phyloP scores from a whole-genome alignment of 495 filamentous ascomycete species.

The Podospora appendiculata region DNA sequence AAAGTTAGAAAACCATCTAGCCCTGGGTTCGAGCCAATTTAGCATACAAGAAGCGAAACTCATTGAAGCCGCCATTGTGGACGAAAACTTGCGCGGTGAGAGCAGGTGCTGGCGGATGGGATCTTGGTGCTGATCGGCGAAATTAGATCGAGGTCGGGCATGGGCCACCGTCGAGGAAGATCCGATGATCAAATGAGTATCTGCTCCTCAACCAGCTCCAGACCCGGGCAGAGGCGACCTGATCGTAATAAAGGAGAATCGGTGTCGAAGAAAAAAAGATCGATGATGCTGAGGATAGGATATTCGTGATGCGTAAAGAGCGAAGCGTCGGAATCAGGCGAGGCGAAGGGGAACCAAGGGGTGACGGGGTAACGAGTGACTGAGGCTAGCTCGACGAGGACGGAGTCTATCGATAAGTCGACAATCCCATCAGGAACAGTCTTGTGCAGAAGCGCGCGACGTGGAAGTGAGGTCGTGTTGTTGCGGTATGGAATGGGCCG shows the following conservation, averaged over 20 bases:
- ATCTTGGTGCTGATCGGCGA: constrained; percentile 8
- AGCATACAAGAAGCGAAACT: constrained; percentile 5
- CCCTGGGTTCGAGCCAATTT: neutral
- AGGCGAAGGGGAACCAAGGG: too few relatives aligned
- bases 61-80: constrained; percentile 9
- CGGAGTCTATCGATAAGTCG: constrained; percentile 10
- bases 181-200: constrained; percentile 8
- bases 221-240: too few relatives aligned
- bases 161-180: constrained; percentile 12
- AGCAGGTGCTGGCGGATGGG: neutral
- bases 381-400: constrained; percentile 40
- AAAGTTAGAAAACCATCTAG: neutral
- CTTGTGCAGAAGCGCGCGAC: too few relatives aligned
- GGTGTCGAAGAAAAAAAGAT: neutral
- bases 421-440: constrained; percentile 6
- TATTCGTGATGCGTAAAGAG: too few relatives aligned
- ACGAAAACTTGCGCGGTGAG: neutral
- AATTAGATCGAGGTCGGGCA: neutral
- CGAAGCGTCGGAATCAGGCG: too few relatives aligned
- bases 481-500: neutral
- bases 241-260: too few relatives aligned
- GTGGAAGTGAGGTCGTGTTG: too few relatives aligned
- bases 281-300: neutral
- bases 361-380: constrained; percentile 38
- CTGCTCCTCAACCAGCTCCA: too few relatives aligned